Evolutionary conservation across 179 eudicot genomes (phyloP).

Genomic region (Spinacia oleracea): DNA sequence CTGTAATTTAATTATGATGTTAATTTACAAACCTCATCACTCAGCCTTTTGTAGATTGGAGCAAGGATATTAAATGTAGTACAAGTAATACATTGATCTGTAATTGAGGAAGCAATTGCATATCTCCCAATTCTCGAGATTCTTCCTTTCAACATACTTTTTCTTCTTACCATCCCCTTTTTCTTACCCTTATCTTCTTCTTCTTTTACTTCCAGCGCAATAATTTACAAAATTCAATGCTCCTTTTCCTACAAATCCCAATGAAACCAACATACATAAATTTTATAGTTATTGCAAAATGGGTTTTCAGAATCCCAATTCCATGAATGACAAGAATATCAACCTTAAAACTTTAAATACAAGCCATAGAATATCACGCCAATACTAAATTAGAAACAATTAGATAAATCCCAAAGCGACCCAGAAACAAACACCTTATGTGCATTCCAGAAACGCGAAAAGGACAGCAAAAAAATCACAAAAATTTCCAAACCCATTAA

Average conservation of each 20-base stretch:
- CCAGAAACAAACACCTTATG: conserved; percentile 34
- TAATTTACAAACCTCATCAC: conserved; percentile 50
- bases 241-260: conserved; percentile 1
- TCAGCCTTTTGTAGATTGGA: conserved; percentile 88
- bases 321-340: neutral
- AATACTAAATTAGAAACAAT: conserved; percentile 5
- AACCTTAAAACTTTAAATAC: conserved; percentile 16
- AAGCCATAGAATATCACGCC: conserved; percentile 13
- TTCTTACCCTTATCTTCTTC: conserved; percentile 17
- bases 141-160: conserved; percentile 41
- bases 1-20: conserved; percentile 1
- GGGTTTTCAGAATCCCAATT: neutral
- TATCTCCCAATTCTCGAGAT: conserved; percentile 49
- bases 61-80: conserved; percentile 98
- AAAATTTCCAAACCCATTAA: conserved; percentile 19
- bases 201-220: conserved; percentile 17
- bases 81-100: conserved; percentile 77
- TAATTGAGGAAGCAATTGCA: conserved; percentile 62
- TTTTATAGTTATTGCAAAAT: neutral
- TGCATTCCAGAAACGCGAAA: conserved; percentile 22
- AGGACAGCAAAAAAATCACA: neutral
- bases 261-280: conserved; percentile 14
- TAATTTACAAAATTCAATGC: conserved; percentile 17
- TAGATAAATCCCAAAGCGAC: neutral
- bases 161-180: conserved; percentile 51